phyloP scores from a whole-genome alignment of 495 filamentous ascomycete genomes.

The Hypoxylon rickii region DNA sequence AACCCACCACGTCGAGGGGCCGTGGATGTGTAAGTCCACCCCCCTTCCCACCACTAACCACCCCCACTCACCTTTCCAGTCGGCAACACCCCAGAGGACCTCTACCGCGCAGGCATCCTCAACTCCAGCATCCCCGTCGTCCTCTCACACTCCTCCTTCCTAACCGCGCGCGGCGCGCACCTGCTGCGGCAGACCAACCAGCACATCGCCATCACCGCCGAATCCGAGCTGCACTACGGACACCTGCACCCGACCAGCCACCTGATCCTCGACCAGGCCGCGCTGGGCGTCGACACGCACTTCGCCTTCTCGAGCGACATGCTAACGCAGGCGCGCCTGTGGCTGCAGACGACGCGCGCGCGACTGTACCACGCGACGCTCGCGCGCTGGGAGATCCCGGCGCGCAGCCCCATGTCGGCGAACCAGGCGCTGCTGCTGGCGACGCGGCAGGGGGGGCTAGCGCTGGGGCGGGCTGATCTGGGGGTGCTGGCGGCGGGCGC shows the following conservation, averaged over 20 bases:
- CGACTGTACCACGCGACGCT: slow-evolving; percentile 36
- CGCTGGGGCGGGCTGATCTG: slow-evolving; percentile 47
- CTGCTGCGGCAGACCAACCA: slow-evolving; percentile 45
- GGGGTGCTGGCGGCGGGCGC: slow-evolving; percentile 47
- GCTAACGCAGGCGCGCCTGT: slow-evolving; percentile 49
- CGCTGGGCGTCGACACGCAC: slow-evolving; percentile 53
- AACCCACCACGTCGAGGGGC: slow-evolving; percentile 39
- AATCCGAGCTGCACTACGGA: slow-evolving; percentile 53
- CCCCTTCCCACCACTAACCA: neutral
- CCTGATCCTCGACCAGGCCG: slow-evolving; percentile 46
- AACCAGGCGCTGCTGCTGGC: slow-evolving; percentile 54
- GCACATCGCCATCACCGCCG: slow-evolving; percentile 51
- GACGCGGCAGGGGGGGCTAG: slow-evolving; percentile 49
- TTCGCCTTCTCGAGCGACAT: slow-evolving; percentile 51
- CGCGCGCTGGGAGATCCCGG: slow-evolving; percentile 41
- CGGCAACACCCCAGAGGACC: slow-evolving; percentile 35
- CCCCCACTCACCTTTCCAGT: slow-evolving; percentile 16
- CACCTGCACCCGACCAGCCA: slow-evolving; percentile 43
- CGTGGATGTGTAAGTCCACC: slow-evolving; percentile 40
- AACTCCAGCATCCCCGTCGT: slow-evolving; percentile 41
- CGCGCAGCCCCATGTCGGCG: slow-evolving; percentile 45
- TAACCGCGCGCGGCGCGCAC: slow-evolving; percentile 21
- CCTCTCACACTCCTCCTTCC: slow-evolving; percentile 43
- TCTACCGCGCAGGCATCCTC: slow-evolving; percentile 35
- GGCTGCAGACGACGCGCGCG: slow-evolving; percentile 39